phyloP scores from a whole-genome alignment of 192 early-diverging fungal genomes.

The Entophlyctis luteolus region DNA sequence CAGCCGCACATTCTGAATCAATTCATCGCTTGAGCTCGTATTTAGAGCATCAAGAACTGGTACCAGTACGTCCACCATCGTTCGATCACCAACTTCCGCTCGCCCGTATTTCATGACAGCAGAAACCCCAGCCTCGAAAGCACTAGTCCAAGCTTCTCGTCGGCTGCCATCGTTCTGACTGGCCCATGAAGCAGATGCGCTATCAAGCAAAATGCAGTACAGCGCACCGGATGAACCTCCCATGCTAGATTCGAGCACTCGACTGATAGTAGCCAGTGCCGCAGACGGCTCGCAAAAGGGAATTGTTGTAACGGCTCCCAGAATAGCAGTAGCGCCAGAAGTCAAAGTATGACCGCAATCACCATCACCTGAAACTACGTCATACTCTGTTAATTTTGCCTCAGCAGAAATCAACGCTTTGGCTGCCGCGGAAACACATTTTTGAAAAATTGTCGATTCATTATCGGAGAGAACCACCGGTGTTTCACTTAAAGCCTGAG shows the following conservation, averaged over 20 bases:
- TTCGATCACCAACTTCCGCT: conserved; percentile 31
- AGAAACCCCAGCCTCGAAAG: neutral
- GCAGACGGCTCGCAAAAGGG: conserved; percentile 48
- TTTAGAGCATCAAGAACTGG: conserved; percentile 13
- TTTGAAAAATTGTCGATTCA: neutral
- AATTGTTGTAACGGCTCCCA: conserved; percentile 10
- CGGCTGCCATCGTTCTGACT: neutral
- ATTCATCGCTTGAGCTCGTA: neutral
- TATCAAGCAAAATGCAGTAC: conserved; percentile 50
- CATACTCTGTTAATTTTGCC: conserved; percentile 65
- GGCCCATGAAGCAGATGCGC: neutral
- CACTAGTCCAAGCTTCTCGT: neutral
- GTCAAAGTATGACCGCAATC: conserved; percentile 75
- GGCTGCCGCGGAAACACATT: neutral
- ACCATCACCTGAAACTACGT: conserved; percentile 76
- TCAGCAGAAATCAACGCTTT: conserved; percentile 50
- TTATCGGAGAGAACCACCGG: neutral
- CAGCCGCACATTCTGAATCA: neutral
- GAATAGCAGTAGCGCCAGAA: conserved; percentile 51
- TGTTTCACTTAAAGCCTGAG: neutral
- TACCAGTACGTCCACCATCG: conserved; percentile 30
- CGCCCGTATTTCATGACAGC: conserved; percentile 15
- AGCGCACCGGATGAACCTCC: conserved; percentile 76
- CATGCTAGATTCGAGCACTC: conserved; percentile 68
- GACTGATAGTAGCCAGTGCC: conserved; percentile 57